phyloP scores from a whole-genome alignment of 2,329 filamentous ascomycete genomes.

The Fusarium vanettenii region DNA sequence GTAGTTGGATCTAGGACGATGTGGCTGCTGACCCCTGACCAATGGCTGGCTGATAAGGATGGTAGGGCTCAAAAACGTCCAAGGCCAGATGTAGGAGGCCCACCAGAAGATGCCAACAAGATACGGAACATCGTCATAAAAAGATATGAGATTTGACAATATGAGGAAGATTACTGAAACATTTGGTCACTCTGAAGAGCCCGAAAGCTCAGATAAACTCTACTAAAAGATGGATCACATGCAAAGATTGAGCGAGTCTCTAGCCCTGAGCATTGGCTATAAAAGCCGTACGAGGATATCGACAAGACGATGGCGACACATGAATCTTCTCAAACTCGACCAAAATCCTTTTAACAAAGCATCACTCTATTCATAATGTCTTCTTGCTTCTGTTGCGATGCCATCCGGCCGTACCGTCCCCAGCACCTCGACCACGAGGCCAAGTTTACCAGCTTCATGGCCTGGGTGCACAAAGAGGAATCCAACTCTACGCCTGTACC shows the following conservation, averaged over 20 bases:
- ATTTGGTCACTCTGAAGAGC: neutral
- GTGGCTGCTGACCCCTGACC: neutral
- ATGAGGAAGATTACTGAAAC: neutral
- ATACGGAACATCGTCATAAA: neutral
- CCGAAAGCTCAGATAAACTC: no score
- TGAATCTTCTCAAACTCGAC: neutral
- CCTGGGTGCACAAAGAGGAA: neutral
- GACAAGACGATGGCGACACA: neutral
- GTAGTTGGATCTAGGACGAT: neutral
- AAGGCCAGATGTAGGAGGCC: neutral
- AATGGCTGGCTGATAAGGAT: neutral
- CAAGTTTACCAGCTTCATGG: constrained; percentile 12
- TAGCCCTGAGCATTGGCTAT: neutral
- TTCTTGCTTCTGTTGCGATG: constrained; percentile 8
- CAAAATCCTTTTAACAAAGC: no score
- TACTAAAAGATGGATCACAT: neutral
- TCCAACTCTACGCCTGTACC: neutral
- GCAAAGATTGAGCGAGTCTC: neutral
- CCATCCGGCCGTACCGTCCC: constrained; percentile 4
- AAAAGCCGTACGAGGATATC: neutral
- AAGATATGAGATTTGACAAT: neutral
- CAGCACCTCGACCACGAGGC: constrained; percentile 5
- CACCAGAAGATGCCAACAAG: neutral
- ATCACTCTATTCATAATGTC: neutral
- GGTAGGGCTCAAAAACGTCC: constrained; percentile 4